Evolutionary conservation across 1,284 basidiomycete genomes (phyloP).

Genomic region (Caloboletus inedulis): DNA sequence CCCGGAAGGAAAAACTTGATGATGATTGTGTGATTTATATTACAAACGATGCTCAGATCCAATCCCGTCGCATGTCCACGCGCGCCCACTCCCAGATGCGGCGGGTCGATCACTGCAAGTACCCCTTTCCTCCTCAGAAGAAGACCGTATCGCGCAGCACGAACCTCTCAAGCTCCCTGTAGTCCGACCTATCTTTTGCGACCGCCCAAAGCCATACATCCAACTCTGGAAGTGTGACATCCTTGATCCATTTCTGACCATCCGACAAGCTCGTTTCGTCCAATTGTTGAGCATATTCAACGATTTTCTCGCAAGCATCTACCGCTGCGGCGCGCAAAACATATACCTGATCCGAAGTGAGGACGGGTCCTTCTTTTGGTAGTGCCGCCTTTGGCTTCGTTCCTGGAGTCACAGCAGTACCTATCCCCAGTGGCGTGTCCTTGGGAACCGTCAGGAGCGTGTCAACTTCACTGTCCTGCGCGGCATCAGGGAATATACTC

Average conservation of each 20-base stretch:
- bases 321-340: constrained; percentile 78
- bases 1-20: background rate
- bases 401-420: constrained; percentile 7
- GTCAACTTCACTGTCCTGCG: constrained; percentile 37
- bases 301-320: constrained; percentile 69
- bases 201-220: constrained; percentile 77
- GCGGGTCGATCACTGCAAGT: background rate
- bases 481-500: constrained; percentile 45
- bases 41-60: constrained; percentile 8
- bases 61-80: background rate
- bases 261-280: constrained; percentile 32
- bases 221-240: constrained; percentile 57
- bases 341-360: constrained; percentile 63
- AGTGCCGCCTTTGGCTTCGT: constrained; percentile 23
- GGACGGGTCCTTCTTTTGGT: constrained; percentile 59
- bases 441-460: constrained; percentile 38
- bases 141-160: constrained; percentile 60
- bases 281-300: constrained; percentile 50
- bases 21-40: background rate
- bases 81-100: background rate
- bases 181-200: constrained; percentile 71
- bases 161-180: constrained; percentile 60
- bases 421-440: constrained; percentile 15
- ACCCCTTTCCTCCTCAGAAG: constrained; percentile 42
- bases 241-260: constrained; percentile 49